Evolutionary conservation across 148 eudicot species (phyloP), one percentile per base, ranked within the genome.

Genomic region (Beta vulgaris): DNA sequence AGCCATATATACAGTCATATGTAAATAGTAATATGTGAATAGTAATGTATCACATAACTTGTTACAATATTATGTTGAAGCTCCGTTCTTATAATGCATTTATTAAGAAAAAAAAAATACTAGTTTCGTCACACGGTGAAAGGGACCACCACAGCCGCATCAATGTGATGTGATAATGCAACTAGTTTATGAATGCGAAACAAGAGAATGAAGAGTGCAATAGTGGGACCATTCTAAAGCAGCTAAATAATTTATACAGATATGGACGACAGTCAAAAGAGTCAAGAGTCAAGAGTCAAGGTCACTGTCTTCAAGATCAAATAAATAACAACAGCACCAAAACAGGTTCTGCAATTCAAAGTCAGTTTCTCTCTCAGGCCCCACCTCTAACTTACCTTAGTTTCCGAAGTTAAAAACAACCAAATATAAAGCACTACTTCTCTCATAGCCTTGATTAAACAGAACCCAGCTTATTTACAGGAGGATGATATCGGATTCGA

Each of bases 281-380:
- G 3, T n/a, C n/a, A 53, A 53, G 26, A 53, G 58, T 53, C 40
- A 62, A 0, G 57, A 51, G 57, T 66, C 48, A 70, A 46, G 34
- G 29, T 32, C 36, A 55, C 3, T 42, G 29, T 28, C 28, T 23
- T 26, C 49, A 58, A 57, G 34, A 37, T 2, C 54, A 42, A 59
- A 66, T 54, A 31, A 55, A 25, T 46, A 60, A 44, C 37, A 73
- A 73, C n/a, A 59, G 62, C 54, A 70, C 73, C 35, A 51, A 42
- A 53, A 71, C 74, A n/a, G 37, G 4, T 37, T 8, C 63, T 23
- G 35, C 18, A 12, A 26, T 29, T 13, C 19, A 62, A 7, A 39
- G 49, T 66, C 69, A 39, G 49, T 40, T 40, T 25, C 11, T n/a
- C 32, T 4, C 39, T 53, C 23, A 12, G 4, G 23, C 21, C 11